Base-by-base conservation (phyloP, 108 stramenopile species). In the Cyclotella sp. region DNA sequence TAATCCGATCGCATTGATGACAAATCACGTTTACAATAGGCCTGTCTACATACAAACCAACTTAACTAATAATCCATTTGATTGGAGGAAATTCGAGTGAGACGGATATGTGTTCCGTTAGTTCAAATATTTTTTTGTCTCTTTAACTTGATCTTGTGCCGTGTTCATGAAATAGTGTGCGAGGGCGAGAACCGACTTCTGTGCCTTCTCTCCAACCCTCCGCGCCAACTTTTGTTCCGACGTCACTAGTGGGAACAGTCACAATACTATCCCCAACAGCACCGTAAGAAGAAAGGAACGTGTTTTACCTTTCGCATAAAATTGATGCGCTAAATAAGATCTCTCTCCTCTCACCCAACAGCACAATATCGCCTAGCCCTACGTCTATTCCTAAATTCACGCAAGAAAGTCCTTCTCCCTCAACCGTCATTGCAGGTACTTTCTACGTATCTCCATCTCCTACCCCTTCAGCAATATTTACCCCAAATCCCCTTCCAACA, bases 31-130 rank as follows among this genome's bases (percentile, higher is more conserved):
- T 9, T 61, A 72, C 19, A 30, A 61, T 41, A 72, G 71, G 29
- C 71, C 60, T 12, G 52, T 72, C 10, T 72, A 61, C 46, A 49
- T 61, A 15, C 71, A 72, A 47, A 55, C 28, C 10, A 34, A 47
- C 47, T 34, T 72, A 34, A 62, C 52, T 24, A 26, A 26, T 5
- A 59, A 72, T 13, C 71, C 71, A 30, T 72, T 61, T 49, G 71
- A 72, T 29, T 45, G 55, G 54, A 28, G 71, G 28, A 61, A 61
- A 34, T 72, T 58, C 47, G 60, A 72, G 44, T 58, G 19, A 58
- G 54, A 18, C 4, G 11, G 43, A 27, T 30, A 10, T 52, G 13
- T 7, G 14, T 15, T 26, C 18, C 9, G 21, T 24, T 57, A 5
- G 24, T 24, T 57, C 19, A 3, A 26, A n/a, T 3, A 49, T n/a